Base-by-base conservation (phyloP, 2,329 filamentous ascomycete genomes). In the Fusarium ambrosium region DNA sequence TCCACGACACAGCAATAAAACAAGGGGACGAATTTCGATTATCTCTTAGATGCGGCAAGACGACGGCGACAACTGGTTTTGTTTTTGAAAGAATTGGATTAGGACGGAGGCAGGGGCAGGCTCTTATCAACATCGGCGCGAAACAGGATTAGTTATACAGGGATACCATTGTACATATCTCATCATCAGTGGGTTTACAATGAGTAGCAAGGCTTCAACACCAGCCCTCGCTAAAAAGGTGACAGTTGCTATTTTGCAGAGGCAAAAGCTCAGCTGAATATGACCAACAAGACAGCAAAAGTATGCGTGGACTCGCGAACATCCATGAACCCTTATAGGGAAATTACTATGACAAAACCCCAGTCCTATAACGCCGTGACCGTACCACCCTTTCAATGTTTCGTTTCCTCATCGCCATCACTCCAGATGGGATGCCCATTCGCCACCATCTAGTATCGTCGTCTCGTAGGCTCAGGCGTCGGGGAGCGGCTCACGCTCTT, bases 401-500 rank as follows among this genome's bases (percentile, higher is more conserved):
- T 76, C 58, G 48, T 69, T 66, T 69, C 20, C 41, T 43, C 27
- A 18, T 59, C 65, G 29, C 39, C 55, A 32, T 39, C 32, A 27
- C 55, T 39, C 20, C 9, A 11, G 37, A 45, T 62, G 65, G 64
- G 60, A 58, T 41, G 62, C 53, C 53, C 64, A 62, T 27, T 11
- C 63, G 43, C 37, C 69, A 34, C 22, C n/a, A 59, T 20, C 81
- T 88, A 94, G 81, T 87, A 93, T 78, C 94, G 89, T 84, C 92
- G 92, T 80, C 93, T 90, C 71, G 92, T 91, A 7, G 95, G 94
- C 83, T 97, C 95, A 4, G 96, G 96, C 77, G 93, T 97, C 0
- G 95, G 95, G 81, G 94, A 97, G 80, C 94, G 90, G 75, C 87
- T 93, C 74, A 92, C 90, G 83, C 94, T 97, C 84, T 95, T 91